These are phyloP conservation scores for Centaurea solstitialis DNA, from an alignment of 129 eudicot species.

Conservation along the genomic window DNA sequence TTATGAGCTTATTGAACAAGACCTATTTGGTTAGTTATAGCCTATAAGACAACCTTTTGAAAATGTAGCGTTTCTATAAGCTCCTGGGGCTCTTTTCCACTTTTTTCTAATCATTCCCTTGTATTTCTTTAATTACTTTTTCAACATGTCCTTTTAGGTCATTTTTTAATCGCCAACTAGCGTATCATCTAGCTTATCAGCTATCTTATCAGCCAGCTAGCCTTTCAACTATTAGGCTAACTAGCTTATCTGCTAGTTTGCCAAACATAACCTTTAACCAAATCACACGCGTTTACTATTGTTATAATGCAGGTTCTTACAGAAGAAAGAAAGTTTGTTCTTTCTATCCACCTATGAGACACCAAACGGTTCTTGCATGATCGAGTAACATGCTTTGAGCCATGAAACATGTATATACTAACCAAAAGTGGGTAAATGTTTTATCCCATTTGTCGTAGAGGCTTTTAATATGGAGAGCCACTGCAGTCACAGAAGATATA, in stretches of 20 bases:
- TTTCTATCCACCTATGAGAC: conserved; percentile 46
- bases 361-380: conserved; percentile 32
- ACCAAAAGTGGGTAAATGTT: neutral
- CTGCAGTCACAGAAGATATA: neutral
- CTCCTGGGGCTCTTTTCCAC: neutral
- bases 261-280: neutral
- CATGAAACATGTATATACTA: conserved; percentile 4
- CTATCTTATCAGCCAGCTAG: neutral
- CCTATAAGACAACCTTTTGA: neutral
- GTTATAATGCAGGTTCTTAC: conserved; percentile 48
- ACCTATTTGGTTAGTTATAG: neutral
- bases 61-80: neutral
- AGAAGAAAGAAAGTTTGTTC: conserved; percentile 53
- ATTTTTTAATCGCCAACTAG: no score
- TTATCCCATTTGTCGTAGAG: neutral
- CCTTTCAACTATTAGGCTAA: neutral
- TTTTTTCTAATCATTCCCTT: neutral
- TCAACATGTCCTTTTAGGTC: neutral
- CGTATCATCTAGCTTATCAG: neutral
- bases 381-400: conserved; percentile 26
- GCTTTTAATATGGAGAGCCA: neutral
- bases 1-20: neutral
- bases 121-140: neutral
- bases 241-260: neutral
- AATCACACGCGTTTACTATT: neutral